phyloP scores from a whole-genome alignment of 2,329 filamentous ascomycete genomes.

The Colletotrichum paranaense region DNA sequence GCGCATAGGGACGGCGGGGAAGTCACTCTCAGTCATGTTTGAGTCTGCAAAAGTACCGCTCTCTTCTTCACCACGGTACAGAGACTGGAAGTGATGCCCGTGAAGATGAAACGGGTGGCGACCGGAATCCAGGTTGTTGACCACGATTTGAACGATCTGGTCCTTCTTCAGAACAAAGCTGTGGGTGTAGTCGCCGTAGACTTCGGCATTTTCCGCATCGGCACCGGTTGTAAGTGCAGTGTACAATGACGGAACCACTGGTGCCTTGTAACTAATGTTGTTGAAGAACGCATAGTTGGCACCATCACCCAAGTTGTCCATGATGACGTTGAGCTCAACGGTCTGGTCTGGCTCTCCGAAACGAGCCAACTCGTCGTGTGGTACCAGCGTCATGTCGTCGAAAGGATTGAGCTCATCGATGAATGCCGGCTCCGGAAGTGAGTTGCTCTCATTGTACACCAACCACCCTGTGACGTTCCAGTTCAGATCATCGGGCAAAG shows the following conservation, averaged over 20 bases:
- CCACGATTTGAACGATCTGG: slow-evolving; percentile 76
- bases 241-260: slow-evolving; percentile 85
- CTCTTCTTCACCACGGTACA: slow-evolving; percentile 69
- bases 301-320: slow-evolving; percentile 72
- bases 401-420: slow-evolving; percentile 74
- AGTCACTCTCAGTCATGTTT: slow-evolving; percentile 56
- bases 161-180: slow-evolving; percentile 75
- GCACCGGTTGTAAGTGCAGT: slow-evolving; percentile 76
- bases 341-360: slow-evolving; percentile 71
- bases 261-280: slow-evolving; percentile 78
- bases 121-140: slow-evolving; percentile 79
- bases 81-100: slow-evolving; percentile 78
- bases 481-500: slow-evolving; percentile 74
- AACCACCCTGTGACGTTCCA: slow-evolving; percentile 77
- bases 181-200: slow-evolving; percentile 77
- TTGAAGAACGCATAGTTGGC: slow-evolving; percentile 76
- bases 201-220: slow-evolving; percentile 63
- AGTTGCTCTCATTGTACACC: slow-evolving; percentile 62
- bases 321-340: slow-evolving; percentile 71
- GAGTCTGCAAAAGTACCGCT: slow-evolving; percentile 65
- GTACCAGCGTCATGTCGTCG: slow-evolving; percentile 79
- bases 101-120: slow-evolving; percentile 85
- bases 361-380: slow-evolving; percentile 72
- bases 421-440: slow-evolving; percentile 60
- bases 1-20: slow-evolving; percentile 69